Percentiles rank a stretch among this genome's conserved stretches.
Evolutionary conservation across 192 early-diverging fungal genomes (phyloP).

Genomic region (Gorgonomyces haynaldii): DNA sequence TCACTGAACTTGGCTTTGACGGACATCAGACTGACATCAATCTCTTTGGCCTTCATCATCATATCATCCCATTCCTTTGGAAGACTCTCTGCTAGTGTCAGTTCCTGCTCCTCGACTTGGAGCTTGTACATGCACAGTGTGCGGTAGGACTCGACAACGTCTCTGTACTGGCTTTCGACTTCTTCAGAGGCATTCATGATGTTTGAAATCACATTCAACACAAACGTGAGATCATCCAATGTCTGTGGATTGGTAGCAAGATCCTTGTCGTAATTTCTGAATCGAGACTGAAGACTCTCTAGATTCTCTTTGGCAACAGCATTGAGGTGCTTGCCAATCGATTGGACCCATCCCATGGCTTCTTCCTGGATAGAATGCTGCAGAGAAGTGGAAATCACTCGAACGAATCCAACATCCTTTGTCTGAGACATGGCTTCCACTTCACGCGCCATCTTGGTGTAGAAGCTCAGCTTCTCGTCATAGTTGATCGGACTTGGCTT

Average conservation of each 20-base stretch:
- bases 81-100: slow-evolving; percentile 24
- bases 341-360: slow-evolving; percentile 38
- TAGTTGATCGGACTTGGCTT: slow-evolving; percentile 43
- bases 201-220: slow-evolving; percentile 46
- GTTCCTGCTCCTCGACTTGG: slow-evolving; percentile 28
- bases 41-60: slow-evolving; percentile 29
- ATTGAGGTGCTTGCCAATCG: slow-evolving; percentile 42
- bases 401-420: slow-evolving; percentile 48
- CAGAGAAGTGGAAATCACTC: slow-evolving; percentile 36
- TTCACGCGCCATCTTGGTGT: slow-evolving; percentile 46
- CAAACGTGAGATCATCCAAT: slow-evolving; percentile 49
- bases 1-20: slow-evolving; percentile 52
- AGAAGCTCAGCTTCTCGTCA: slow-evolving; percentile 49
- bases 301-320: slow-evolving; percentile 32
- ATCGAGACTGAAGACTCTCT: slow-evolving; percentile 13
- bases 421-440: slow-evolving; percentile 33
- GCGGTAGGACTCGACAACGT: slow-evolving; percentile 47
- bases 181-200: slow-evolving; percentile 43
- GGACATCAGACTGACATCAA: slow-evolving; percentile 40
- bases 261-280: slow-evolving; percentile 38
- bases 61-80: slow-evolving; percentile 39
- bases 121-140: slow-evolving; percentile 40
- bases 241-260: slow-evolving; percentile 32
- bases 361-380: slow-evolving; percentile 41
- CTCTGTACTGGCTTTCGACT: slow-evolving; percentile 38